Percentiles rank a stretch among this genome's conserved stretches.
Conservation (phyloP, 2,329 filamentous ascomycete species). For the Hypocrella siamensis region DNA sequence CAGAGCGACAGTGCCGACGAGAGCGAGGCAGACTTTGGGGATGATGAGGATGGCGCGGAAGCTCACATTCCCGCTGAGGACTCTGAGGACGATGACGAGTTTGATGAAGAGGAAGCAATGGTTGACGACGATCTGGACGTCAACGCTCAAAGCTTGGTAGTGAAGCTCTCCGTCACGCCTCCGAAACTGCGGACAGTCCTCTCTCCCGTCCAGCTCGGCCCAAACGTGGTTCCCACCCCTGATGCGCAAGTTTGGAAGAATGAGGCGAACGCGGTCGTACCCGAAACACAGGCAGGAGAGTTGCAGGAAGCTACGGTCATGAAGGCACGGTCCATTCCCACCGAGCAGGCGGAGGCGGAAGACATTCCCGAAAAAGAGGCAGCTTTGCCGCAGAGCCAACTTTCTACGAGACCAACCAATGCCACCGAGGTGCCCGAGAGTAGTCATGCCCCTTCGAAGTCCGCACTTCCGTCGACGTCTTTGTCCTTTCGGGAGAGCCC, state of each 20-base stretch:
- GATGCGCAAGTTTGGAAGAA: conserved; percentile 8
- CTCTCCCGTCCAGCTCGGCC: conserved; percentile 8
- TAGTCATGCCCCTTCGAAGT: conserved; percentile 10
- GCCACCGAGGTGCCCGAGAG: conserved; percentile 5
- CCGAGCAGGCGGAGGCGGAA: background rate
- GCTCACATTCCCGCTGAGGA: conserved; percentile 45
- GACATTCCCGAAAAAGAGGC: background rate
- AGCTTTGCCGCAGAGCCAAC: no score
- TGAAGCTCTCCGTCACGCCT: conserved; percentile 49
- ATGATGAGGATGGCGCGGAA: conserved; percentile 56
- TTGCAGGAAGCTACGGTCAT: conserved; percentile 11
- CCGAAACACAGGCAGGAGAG: conserved; percentile 8
- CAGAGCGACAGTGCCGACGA: conserved; percentile 43
- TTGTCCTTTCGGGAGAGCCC: conserved; percentile 47
- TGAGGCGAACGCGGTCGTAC: conserved; percentile 5
- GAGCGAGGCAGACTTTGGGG: conserved; percentile 59
- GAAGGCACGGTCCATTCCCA: no score
- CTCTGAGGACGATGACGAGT: conserved; percentile 41
- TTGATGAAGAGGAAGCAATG: conserved; percentile 41
- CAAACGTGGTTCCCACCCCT: conserved; percentile 9
- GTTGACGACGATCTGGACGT: conserved; percentile 36
- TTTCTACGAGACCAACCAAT: conserved; percentile 2
- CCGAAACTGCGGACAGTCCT: conserved; percentile 20
- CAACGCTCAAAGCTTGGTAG: conserved; percentile 47
- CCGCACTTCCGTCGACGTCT: conserved; percentile 22